Evolutionary conservation across 2,329 filamentous ascomycete species (phyloP), one percentile per base, ranked within the genome.

Genomic region (Xylaria sp.): DNA sequence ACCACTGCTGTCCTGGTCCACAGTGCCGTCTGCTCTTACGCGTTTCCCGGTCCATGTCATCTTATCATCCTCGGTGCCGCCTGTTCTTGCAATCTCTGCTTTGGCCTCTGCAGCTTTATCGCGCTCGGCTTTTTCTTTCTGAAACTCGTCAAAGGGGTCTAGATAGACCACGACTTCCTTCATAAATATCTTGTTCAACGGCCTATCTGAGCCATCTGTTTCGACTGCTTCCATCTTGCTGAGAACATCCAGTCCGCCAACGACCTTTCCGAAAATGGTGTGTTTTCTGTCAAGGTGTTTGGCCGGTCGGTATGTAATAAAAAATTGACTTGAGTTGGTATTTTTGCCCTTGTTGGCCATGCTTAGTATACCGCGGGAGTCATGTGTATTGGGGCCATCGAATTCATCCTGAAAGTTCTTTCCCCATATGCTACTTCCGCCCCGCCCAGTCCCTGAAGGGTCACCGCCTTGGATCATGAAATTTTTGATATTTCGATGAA

Each of bases 291-390:
- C 92, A 0, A 99, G 84, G 78, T 99, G 95, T 66, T 90, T 89
- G 0, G 89, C 87, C 0, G 91, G 83, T 53, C 92, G 89, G 77
- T 99, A 99, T 0, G 90, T 92, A 73, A 99, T 91, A 82, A 98
- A 99, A 75, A 89, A 99, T 77, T 99, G 95, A 69, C 88, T 92
- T 8, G 92, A 95, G 78, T 99, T 99, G 21, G 94, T 98, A 74
- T 97, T 94, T 74, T 97, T 97, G 61, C 95, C 95, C 75, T 99
- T 99, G 78, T 99, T 99, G 42, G 95, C 95, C 95, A 99, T 99
- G 69, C 90, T 93, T 25, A 96, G 74, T 0, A 94, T 86, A 12
- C 95, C 95, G 28, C 94, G 84, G 0, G 84, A 80, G 72, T 92
- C 90, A 72, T 99, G 95, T n/a, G 89, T 90, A 42, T 93, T 78